Evolutionary conservation across 805 yeast species (phyloP).

Genomic region (Myxozyma mucilagina): DNA sequence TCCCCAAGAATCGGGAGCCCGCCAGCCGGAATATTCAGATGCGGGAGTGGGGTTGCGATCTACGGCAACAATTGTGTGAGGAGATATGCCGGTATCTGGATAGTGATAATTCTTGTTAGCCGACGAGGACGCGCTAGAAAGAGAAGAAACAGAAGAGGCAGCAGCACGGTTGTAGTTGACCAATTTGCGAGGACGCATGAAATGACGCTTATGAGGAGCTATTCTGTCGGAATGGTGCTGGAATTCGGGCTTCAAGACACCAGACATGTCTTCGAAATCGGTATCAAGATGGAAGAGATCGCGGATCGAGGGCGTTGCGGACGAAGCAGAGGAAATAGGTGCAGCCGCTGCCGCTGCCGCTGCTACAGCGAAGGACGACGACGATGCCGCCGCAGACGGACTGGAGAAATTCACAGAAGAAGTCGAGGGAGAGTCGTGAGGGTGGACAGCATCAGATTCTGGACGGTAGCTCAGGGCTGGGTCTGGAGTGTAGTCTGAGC

Average conservation of each 20-base stretch:
- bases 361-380: too few relatives aligned
- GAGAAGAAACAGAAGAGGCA: slow-evolving; percentile 2
- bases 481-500: neutral
- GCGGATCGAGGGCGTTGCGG: neutral
- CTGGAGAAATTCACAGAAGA: too few relatives aligned
- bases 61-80: neutral
- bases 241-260: slow-evolving; percentile 44
- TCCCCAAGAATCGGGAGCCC: slow-evolving; percentile 64
- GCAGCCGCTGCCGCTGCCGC: neutral
- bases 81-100: neutral
- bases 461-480: neutral
- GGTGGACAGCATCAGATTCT: neutral
- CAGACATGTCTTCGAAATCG: slow-evolving; percentile 53
- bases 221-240: neutral
- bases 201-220: slow-evolving; percentile 29
- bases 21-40: slow-evolving; percentile 43
- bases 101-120: neutral
- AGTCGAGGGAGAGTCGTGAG: too few relatives aligned
- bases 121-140: neutral
- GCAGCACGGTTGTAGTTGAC: slow-evolving; percentile 22
- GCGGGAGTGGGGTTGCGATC: neutral
- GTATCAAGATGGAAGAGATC: slow-evolving; percentile 44
- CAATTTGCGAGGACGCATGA: slow-evolving; percentile 35
- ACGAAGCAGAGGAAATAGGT: neutral
- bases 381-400: too few relatives aligned